Conservation (phyloP, 805 yeast genomes). For the Saccharomycopsis babjevae region DNA sequence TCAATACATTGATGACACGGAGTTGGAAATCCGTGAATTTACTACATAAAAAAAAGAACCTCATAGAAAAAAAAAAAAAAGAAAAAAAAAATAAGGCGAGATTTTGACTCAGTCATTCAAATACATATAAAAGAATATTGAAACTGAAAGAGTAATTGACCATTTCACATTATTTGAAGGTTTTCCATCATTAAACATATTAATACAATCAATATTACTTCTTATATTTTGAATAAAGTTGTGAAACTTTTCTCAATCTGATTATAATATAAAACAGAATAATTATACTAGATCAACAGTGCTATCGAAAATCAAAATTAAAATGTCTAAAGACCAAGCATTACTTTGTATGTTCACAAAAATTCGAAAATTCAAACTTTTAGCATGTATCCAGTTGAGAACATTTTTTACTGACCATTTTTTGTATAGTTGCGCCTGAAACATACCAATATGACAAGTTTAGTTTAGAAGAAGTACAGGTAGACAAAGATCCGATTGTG, state of each 20-base stretch:
- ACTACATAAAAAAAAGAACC: neutral
- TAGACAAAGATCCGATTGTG: conserved; percentile 50
- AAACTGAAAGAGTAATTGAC: neutral
- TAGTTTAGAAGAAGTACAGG: conserved; percentile 43
- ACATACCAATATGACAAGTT: conserved; percentile 79
- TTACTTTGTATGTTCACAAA: neutral
- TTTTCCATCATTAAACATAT: neutral
- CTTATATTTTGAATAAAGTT: neutral
- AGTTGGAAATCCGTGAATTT: neutral
- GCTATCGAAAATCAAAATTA: too few species aligned
- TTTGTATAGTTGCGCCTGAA: conserved; percentile 58
- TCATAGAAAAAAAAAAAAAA: neutral
- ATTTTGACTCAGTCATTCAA: neutral
- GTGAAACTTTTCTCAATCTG: neutral
- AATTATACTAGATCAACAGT: too few species aligned
- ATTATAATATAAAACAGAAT: too few species aligned
- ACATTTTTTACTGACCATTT: neutral
- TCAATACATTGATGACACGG: neutral
- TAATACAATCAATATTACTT: neutral
- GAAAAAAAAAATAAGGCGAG: neutral
- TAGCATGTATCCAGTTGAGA: too few species aligned
- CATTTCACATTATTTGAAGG: too few species aligned
- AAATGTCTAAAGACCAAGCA: conserved; percentile 4
- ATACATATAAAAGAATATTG: neutral
- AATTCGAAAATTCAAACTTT: neutral